Conservation (phyloP, 768 basidiomycete species). For the Mycena epipterygia region DNA sequence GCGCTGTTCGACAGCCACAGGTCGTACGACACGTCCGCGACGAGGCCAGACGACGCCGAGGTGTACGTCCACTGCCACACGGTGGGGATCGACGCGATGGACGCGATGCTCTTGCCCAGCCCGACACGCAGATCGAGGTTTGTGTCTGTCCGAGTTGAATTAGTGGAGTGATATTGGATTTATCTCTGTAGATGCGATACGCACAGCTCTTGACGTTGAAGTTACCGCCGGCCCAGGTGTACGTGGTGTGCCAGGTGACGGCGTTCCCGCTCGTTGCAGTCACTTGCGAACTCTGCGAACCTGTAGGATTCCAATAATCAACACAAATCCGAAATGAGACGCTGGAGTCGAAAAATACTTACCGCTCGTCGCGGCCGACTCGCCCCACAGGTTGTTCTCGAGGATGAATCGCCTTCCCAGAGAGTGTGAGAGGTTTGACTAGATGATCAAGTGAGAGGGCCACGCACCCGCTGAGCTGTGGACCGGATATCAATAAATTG, state of each 20-base stretch:
- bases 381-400: constrained; percentile 51
- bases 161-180: no score
- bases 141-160: constrained; percentile 39
- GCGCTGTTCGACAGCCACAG: constrained; percentile 49
- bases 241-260: constrained; percentile 50
- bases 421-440: not conserved
- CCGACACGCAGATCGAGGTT: constrained; percentile 49
- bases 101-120: constrained; percentile 38
- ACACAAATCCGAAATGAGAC: not conserved
- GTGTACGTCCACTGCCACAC: constrained; percentile 50
- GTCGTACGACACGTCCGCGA: constrained; percentile 53
- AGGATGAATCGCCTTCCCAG: constrained; percentile 29
- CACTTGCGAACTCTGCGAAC: constrained; percentile 48
- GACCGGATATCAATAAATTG: not conserved
- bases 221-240: constrained; percentile 49
- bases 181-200: no score
- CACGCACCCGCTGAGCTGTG: constrained; percentile 14
- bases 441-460: no score
- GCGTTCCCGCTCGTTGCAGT: constrained; percentile 43
- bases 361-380: constrained; percentile 45
- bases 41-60: constrained; percentile 46
- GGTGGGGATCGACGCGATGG: constrained; percentile 49
- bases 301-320: constrained; percentile 29
- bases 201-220: constrained; percentile 51
- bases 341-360: not conserved